These are phyloP conservation scores for Epichloe baconii DNA, from an alignment of 2,329 filamentous ascomycete genomes.

Conservation along the genomic window DNA sequence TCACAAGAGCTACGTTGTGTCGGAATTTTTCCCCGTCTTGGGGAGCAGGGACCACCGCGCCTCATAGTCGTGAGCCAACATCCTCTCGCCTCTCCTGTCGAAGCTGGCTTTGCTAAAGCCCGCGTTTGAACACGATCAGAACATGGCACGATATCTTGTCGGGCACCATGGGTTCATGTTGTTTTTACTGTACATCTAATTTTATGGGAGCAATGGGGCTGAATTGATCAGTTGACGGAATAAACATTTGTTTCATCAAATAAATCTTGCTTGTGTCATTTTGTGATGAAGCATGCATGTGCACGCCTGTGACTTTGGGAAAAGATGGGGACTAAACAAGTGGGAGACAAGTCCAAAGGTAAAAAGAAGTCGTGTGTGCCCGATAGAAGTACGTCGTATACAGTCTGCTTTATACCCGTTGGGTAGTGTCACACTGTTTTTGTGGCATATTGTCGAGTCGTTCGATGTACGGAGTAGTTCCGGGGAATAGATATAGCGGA, in stretches of 20 bases:
- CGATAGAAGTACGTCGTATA: background rate
- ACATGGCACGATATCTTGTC: background rate
- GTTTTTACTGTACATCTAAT: constrained; percentile 15
- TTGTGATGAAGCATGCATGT: background rate
- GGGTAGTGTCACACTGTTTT: too few species aligned
- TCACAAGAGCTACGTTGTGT: too few species aligned
- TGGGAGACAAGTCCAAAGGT: background rate
- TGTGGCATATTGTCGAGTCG: too few species aligned
- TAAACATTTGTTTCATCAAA: constrained; percentile 7
- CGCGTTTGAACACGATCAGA: background rate
- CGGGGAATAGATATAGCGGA: too few species aligned
- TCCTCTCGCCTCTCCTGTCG: background rate
- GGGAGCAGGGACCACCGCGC: background rate
- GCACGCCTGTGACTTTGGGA: background rate
- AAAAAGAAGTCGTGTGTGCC: too few species aligned
- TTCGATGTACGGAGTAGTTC: too few species aligned
- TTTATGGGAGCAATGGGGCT: constrained; percentile 8
- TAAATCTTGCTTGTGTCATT: background rate
- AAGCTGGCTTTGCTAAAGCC: background rate
- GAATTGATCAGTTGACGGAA: constrained; percentile 7
- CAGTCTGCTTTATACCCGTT: too few species aligned
- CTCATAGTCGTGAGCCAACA: too few species aligned
- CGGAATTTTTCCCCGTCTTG: too few species aligned
- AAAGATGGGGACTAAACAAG: too few species aligned
- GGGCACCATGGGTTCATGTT: constrained; percentile 1